These are phyloP conservation scores for Mikania micrantha DNA, from an alignment of 129 eudicot species.

Conservation along the genomic window DNA sequence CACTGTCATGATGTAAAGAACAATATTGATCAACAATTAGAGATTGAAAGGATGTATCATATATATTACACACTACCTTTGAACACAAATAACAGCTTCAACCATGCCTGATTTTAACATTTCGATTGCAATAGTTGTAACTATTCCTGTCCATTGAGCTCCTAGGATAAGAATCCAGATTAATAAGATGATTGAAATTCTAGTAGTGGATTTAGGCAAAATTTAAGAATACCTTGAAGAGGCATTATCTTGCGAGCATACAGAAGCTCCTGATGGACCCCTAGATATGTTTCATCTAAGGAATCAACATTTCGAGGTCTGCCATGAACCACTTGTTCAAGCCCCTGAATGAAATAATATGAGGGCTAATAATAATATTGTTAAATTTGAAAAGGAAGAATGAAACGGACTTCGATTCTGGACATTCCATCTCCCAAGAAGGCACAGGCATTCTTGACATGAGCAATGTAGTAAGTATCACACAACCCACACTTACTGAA, in stretches of 20 bases:
- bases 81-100: constrained; percentile 95
- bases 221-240: constrained; percentile 50
- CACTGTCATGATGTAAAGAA: constrained; percentile 38
- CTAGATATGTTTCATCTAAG: constrained; percentile 74
- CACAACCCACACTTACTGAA: constrained; percentile 89
- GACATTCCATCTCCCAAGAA: constrained; percentile 99
- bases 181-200: too few species aligned
- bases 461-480: constrained; percentile 92
- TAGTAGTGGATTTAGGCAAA: too few species aligned
- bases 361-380: too few species aligned
- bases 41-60: too few species aligned
- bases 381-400: background rate
- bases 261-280: constrained; percentile 70
- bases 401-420: constrained; percentile 66
- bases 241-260: constrained; percentile 91
- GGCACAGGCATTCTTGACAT: constrained; percentile 94
- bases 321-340: constrained; percentile 86
- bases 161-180: constrained; percentile 32
- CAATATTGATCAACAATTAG: too few species aligned
- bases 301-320: constrained; percentile 76
- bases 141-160: constrained; percentile 99
- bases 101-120: constrained; percentile 95
- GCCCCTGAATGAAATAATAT: constrained; percentile 39
- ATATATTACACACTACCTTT: too few species aligned
- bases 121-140: constrained; percentile 91